Evolutionary conservation across 1,139 yeast genomes (phyloP), one percentile per base, ranked within the genome.

Genomic region (Geotrichum histeridarum): DNA sequence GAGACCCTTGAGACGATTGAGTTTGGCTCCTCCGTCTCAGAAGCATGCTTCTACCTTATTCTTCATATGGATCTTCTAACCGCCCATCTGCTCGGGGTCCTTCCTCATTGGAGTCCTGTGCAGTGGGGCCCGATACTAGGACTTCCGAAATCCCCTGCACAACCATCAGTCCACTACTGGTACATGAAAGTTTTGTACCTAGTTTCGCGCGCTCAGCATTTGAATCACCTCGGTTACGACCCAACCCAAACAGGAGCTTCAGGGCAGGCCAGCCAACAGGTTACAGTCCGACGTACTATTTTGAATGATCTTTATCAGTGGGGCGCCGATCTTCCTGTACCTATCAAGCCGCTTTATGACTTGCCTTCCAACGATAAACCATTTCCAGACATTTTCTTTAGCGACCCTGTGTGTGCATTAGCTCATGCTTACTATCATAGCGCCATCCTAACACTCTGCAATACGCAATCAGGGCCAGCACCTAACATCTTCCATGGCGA

Each of bases 61-160:
- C 12, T 53, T n/a, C 51, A 50, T 32, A 39, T 44, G 31, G 56
- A 53, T 35, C 31, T 53, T 9, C 38, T 53, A 15, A 44, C 48
- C 8, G 41, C 56, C 2, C 33, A 41, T n/a, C 37, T 49, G 35
- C 42, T 49, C 8, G 53, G 53, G 12, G 46, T 49, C 4, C 22
- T 46, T 6, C 53, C 56, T 5, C 46, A 42, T 15, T 53, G 53
- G 51, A 41, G 48, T 14, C 56, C 56, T 3, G 44, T 36, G 35
- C 53, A 49, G 32, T 53, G 56, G 56, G 50, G 53, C 9, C 38
- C 49, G 4, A 38, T 53, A 7, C 18, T 52, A 8, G 48, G 49
- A 4, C 37, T 53, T n/a, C 31, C 12, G 8, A 38, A 45, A 15
- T 9, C 31, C 4, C 44, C 36, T 6, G 17, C 37, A 9, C 17